Evolutionary conservation across 257 asterid species (phyloP), one percentile per base, ranked within the genome.

Genomic region (Coffea eugenioides): DNA sequence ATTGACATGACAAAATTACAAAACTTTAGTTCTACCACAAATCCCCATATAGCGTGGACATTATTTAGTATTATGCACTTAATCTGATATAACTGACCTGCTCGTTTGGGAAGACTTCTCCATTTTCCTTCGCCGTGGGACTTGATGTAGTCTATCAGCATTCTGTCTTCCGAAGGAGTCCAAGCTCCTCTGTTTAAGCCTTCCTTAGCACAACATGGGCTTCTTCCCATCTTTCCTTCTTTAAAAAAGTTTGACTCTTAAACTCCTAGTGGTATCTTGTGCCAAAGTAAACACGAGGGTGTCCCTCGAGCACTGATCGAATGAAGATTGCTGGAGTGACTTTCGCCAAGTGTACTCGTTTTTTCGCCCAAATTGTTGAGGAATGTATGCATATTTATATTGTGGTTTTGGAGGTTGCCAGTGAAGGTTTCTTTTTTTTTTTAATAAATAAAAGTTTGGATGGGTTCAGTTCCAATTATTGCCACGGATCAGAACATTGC

Each of bases 91-190:
- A 46, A 65, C 74, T 77, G 25, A 86, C 90, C 91, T 84, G 91
- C 85, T 84, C 74, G 77, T 49, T 83, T 76, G 54, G 89, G 87
- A 52, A 87, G 81, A 78, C 81, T 68, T 21, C 84, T 71, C 91
- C 92, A 89, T 62, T 77, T 83, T 65, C 82, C 87, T 65, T 89
- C 78, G 7, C 89, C 90, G 21, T 86, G 84, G 84, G 80, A 45
- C 31, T 78, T 43, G 76, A 86, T 75, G 21, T 87, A 83, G n/a
- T 71, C 80, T 7, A 74, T 85, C 8, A 89, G 82, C 75, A 71
- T 84, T 80, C 79, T 86, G 62, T 88, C 91, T 83, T 89, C 91
- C 62, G 69, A 81, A 36, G 84, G 72, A 81, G 85, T 86, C 91
- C 91, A 89, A 45, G 90, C 85, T 70, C 90, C 92, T 64, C 82